Evolutionary conservation across 1,284 basidiomycete species (phyloP).

Genomic region (Singerocomus inundabilis): DNA sequence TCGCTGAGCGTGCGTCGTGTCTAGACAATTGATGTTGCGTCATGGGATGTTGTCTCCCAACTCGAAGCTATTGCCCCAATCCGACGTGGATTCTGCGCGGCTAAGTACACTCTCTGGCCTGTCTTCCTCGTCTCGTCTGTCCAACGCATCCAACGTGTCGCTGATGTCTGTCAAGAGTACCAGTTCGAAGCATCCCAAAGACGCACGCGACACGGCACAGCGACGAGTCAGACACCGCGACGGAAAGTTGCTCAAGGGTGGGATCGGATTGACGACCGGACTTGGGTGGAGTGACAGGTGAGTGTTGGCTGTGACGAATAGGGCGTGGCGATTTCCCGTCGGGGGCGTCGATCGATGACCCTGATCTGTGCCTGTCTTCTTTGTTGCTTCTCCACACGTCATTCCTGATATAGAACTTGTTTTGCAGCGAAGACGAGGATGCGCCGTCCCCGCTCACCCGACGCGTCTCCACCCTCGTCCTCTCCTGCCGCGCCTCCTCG

Average conservation of each 20-base stretch:
- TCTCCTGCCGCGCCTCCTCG: too few species aligned
- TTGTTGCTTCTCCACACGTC: background rate
- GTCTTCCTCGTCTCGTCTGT: slow-evolving; percentile 23
- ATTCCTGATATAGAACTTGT: background rate
- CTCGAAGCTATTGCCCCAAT: slow-evolving; percentile 59
- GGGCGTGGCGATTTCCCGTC: background rate
- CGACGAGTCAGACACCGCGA: slow-evolving; percentile 70
- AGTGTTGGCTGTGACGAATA: slow-evolving; percentile 18
- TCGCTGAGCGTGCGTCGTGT: background rate
- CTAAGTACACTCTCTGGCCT: slow-evolving; percentile 36
- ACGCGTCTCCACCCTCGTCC: slow-evolving; percentile 55
- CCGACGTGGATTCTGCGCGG: slow-evolving; percentile 28
- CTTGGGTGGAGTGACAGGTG: slow-evolving; percentile 82
- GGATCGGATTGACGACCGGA: slow-evolving; percentile 77
- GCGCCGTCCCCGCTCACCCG: slow-evolving; percentile 71
- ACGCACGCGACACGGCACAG: slow-evolving; percentile 61
- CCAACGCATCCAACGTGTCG: slow-evolving; percentile 33
- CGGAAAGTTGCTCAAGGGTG: slow-evolving; percentile 62
- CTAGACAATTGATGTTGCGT: slow-evolving; percentile 68
- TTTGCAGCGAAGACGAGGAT: slow-evolving; percentile 72
- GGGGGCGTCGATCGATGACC: slow-evolving; percentile 6
- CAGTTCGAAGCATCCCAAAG: slow-evolving; percentile 56
- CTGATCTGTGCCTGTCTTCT: slow-evolving; percentile 2
- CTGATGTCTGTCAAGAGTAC: slow-evolving; percentile 39
- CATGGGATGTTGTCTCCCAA: slow-evolving; percentile 72